Base-by-base conservation (phyloP, 192 early-diverging fungal species). In the Backusella circina region DNA sequence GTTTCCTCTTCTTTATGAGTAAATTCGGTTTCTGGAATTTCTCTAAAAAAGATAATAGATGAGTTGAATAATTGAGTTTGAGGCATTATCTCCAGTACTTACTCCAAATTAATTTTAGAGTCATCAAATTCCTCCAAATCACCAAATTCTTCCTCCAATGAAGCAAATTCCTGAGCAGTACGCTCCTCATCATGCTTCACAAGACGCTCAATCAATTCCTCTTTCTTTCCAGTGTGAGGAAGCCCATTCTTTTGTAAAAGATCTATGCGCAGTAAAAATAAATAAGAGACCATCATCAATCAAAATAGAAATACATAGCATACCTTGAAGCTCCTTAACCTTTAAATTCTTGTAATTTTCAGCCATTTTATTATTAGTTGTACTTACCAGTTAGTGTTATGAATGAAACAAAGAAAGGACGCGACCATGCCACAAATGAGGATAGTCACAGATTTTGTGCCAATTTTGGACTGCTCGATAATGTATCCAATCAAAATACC, bases 191-290 rank as follows among this genome's bases (percentile, higher is more conserved):
- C 82, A 64, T 90, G 84, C 61, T 88, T 84, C 38, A 92, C 57
- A 16, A 92, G 75, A 61, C 91, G 84, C 23, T 84, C 82, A 65
- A 92, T 83, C 37, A 92, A 78, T 23, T 92, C 91, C 21, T 90
- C 89, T 76, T 92, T 92, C 73, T 89, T 92, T 31, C 91, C 91
- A 39, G 82, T 81, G 65, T 83, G 81, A 13, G 89, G 83, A 51
- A 92, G 78, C 50, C 84, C 84, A 30, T 78, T 78, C 41, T 86
- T 84, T 28, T 83, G 80, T 4, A 92, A 76, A 67, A 87, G 78
- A 26, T 90, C 88, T 82, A 64, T 4, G 26, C 13, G 23, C 8
- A 64, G 33, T 51, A 33, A 30, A 36, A 67, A 18, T 36, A 64
- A 15, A 44, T 51, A 28, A 16, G 26, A 5, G 54, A 44, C 50